Base-by-base conservation (phyloP, 257 asterid species). In the Fraxinus pennsylvanica region DNA sequence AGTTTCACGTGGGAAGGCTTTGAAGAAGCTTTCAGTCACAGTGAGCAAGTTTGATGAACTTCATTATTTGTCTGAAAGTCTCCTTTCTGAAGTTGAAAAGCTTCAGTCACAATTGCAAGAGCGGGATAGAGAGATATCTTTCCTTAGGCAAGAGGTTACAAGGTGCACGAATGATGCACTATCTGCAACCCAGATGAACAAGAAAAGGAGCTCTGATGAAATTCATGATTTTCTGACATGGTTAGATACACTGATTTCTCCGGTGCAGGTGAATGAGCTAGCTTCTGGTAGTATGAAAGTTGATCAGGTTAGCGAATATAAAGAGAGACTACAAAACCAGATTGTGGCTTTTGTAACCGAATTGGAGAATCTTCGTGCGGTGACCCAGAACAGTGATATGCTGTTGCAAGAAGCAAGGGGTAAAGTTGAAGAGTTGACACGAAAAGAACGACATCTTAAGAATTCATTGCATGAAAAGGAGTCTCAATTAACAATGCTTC, bases 101-200 rank as follows among this genome's bases (percentile, higher is more conserved):
- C 99, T 96, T 80, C 99, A 93, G 87, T 86, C 91, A 65, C 97
- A 96, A 79, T 85, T 92, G 85, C 96, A 86, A 86, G 98, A 96
- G 84, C 92, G 91, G 77, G 98, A 93, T 81, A 89, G 83, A 69
- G 99, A 96, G 86, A 86, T 96, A 84, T 96, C 99, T 85, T 96
- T 96, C 85, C 96, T 96, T 76, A 84, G 99, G 87, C 96, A 93
- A 87, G 99, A 96, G 89, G 97, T 96, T 79, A 93, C 99, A 50
- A 85, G 99, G 86, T 92, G 97, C 91, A 93, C 98, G 3, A 91
- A 92, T 77, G 97, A 93, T 85, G 89, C 90, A 75, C 87, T 96
- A 76, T 81, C 94, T 78, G 88, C 89, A 33, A 81, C 97, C 82
- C 96, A 95, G 83, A 90, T 81, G 84, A 84, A 80, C 86, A 90